phyloP scores from a whole-genome alignment of 257 asterid genomes.

The Solanum pinnatisectum region DNA sequence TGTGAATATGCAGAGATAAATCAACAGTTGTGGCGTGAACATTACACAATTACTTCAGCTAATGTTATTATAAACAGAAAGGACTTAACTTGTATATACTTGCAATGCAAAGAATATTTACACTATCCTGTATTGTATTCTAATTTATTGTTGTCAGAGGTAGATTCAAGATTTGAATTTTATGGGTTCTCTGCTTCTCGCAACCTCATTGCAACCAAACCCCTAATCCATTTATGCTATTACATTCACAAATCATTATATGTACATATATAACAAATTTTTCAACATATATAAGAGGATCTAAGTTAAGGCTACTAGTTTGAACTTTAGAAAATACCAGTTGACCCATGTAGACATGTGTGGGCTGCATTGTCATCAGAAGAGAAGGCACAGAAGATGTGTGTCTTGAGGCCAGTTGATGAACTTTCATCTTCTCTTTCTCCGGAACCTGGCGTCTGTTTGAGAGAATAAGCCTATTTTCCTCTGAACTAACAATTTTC shows the following conservation, averaged over 20 bases:
- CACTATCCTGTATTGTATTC: neutral
- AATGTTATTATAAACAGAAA: neutral
- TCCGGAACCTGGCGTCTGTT: neutral
- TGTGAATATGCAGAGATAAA: neutral
- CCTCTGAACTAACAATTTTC: neutral
- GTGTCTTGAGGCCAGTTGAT: neutral
- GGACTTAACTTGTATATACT: neutral
- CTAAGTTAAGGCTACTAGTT: neutral
- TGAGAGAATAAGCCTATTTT: neutral
- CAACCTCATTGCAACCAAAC: neutral
- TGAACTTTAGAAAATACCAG: neutral
- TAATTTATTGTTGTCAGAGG: neutral
- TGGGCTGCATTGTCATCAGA: constrained; percentile 3
- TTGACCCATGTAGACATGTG: neutral
- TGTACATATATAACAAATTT: neutral
- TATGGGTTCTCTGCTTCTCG: neutral
- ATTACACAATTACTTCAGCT: neutral
- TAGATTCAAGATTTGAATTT: neutral
- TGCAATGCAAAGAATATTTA: neutral
- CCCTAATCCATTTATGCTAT: neutral
- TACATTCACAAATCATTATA: neutral
- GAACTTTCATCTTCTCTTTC: neutral
- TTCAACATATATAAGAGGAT: neutral
- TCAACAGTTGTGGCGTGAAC: neutral
- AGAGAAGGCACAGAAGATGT: neutral